Conservation (phyloP, 192 early-diverging fungal species). For the Umbelopsis isabellina region DNA sequence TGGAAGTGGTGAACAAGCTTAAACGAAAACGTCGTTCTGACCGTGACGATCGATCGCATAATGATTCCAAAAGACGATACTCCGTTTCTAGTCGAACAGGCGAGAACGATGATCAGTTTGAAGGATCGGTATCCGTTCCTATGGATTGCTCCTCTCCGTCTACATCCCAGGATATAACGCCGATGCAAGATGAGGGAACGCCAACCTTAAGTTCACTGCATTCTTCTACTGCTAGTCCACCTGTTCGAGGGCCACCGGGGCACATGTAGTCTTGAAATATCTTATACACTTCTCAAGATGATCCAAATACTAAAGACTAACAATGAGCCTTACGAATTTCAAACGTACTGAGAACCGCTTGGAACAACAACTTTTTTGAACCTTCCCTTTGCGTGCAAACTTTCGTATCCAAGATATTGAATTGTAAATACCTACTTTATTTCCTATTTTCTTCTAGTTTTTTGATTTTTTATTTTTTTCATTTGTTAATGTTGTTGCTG, state of each 20-base stretch:
- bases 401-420: not conserved
- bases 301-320: not conserved
- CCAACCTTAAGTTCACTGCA: constrained; percentile 7
- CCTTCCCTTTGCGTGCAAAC: not conserved
- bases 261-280: not conserved
- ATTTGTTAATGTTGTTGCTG: not conserved
- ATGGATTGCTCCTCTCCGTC: constrained; percentile 14
- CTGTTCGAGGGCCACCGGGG: not conserved
- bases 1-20: constrained; percentile 27
- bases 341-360: not conserved
- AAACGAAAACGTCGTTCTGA: constrained; percentile 22
- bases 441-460: too few species aligned
- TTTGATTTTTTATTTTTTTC: not conserved
- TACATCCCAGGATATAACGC: constrained; percentile 8
- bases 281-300: not conserved
- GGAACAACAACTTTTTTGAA: too few species aligned
- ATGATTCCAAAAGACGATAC: not conserved
- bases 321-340: not conserved
- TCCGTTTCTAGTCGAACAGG: not conserved
- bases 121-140: not conserved
- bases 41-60: not conserved
- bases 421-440: constrained; percentile 10
- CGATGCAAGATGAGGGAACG: constrained; percentile 13
- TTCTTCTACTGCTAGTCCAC: constrained; percentile 1
- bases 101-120: not conserved